A percentile compares a stretch with the other conserved stretches of the same genome.
Conservation (phyloP, 2,329 filamentous ascomycete genomes). For the Gaeumannomyces sp. region DNA sequence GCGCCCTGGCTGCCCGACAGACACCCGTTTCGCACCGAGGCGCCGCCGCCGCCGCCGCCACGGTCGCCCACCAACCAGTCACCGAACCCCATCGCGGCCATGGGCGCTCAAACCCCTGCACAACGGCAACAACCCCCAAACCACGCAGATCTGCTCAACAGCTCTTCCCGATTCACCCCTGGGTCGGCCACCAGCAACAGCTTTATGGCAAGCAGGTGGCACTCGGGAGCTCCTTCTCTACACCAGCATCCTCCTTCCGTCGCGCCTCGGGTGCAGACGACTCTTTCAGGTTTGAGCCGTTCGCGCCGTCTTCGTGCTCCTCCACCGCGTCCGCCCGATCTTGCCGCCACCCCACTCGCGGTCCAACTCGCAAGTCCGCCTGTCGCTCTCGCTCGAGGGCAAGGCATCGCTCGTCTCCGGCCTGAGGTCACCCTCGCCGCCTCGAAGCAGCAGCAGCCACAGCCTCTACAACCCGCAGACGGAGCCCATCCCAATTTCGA, state of each 20-base stretch:
- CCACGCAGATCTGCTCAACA: background rate
- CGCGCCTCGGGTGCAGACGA: slow-evolving; percentile 29
- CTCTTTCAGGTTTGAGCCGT: slow-evolving; percentile 40
- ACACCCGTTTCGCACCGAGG: background rate
- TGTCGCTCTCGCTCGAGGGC: slow-evolving; percentile 81
- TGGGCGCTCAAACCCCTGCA: slow-evolving; percentile 12
- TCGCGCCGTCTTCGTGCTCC: slow-evolving; percentile 36
- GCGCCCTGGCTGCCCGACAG: slow-evolving; percentile 18
- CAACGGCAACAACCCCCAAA: slow-evolving; percentile 7
- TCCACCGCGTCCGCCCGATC: slow-evolving; percentile 30
- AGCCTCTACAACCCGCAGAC: slow-evolving; percentile 21
- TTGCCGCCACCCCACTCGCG: slow-evolving; percentile 28
- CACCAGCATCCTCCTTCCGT: slow-evolving; percentile 33
- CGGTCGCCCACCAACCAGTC: background rate
- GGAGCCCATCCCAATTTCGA: slow-evolving; percentile 20
- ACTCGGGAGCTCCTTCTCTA: slow-evolving; percentile 46
- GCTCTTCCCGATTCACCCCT: slow-evolving; percentile 32
- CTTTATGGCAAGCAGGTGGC: slow-evolving; percentile 53
- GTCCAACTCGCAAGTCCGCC: slow-evolving; percentile 55
- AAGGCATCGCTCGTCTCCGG: slow-evolving; percentile 78
- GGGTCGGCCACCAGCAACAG: slow-evolving; percentile 26
- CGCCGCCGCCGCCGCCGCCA: background rate
- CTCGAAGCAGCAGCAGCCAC: slow-evolving; percentile 33
- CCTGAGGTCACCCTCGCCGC: slow-evolving; percentile 58
- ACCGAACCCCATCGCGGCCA: background rate